These are phyloP conservation scores for Hypomyces perniciosus DNA, from an alignment of 2,329 filamentous ascomycete species.

Conservation along the genomic window DNA sequence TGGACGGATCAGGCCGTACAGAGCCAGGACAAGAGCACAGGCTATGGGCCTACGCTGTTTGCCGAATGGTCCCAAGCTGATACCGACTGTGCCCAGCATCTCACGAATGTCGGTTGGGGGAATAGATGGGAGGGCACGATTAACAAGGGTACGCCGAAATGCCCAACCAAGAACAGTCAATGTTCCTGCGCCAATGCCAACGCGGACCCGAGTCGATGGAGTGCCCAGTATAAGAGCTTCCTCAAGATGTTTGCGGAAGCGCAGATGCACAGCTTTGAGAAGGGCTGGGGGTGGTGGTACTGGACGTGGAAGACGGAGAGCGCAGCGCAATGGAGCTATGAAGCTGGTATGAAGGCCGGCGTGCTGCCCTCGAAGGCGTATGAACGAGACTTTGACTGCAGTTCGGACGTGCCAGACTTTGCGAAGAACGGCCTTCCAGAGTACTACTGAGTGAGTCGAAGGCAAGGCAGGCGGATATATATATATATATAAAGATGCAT, in stretches of 20 bases:
- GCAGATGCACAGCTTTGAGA: constrained; percentile 92
- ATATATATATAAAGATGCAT: background rate
- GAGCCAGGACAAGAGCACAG: constrained; percentile 66
- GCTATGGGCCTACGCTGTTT: constrained; percentile 89
- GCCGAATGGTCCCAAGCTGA: constrained; percentile 98
- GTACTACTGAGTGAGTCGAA: constrained; percentile 13
- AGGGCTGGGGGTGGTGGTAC: constrained; percentile 96
- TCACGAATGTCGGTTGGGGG: constrained; percentile 86
- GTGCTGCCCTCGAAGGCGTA: constrained; percentile 75
- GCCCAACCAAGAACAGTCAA: constrained; percentile 57
- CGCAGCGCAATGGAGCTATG: constrained; percentile 87
- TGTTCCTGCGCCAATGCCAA: constrained; percentile 77
- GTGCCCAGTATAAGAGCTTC: constrained; percentile 72
- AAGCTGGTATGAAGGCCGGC: constrained; percentile 68
- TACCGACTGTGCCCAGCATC: constrained; percentile 80
- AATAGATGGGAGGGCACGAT: constrained; percentile 90
- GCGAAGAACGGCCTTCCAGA: constrained; percentile 40
- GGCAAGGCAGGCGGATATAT: background rate
- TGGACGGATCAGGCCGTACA: constrained; percentile 76
- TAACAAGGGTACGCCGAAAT: constrained; percentile 65
- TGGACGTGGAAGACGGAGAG: constrained; percentile 96
- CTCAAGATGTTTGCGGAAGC: constrained; percentile 87
- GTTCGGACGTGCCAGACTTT: constrained; percentile 50
- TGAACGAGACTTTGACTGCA: constrained; percentile 63
- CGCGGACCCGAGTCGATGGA: constrained; percentile 62